Conservation (phyloP, 768 basidiomycete genomes). For the Collybiopsis confluens region DNA sequence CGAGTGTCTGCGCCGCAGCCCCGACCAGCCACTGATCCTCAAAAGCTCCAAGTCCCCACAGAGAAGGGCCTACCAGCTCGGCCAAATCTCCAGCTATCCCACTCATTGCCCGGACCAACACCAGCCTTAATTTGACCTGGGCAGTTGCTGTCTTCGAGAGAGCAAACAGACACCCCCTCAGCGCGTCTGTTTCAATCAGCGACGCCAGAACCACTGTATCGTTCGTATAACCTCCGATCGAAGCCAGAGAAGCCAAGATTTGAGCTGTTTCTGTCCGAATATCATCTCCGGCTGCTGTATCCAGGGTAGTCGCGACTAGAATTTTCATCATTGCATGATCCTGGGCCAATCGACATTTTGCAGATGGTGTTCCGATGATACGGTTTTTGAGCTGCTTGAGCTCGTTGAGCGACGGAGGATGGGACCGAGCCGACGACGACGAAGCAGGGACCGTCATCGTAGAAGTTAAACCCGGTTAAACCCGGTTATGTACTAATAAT, state of each 20-base stretch:
- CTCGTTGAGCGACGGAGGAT: constrained; percentile 8
- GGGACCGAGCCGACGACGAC: neutral
- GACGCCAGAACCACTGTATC: constrained; percentile 46
- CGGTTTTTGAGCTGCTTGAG: constrained; percentile 72
- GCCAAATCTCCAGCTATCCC: constrained; percentile 56
- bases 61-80: constrained; percentile 65
- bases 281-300: constrained; percentile 37
- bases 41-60: constrained; percentile 52
- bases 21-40: constrained; percentile 27
- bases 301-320: constrained; percentile 32
- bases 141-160: constrained; percentile 31
- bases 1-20: constrained; percentile 3
- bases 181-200: constrained; percentile 54
- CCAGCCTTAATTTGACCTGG: constrained; percentile 38
- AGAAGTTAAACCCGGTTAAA: too few relatives aligned
- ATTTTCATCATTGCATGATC: constrained; percentile 53
- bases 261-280: constrained; percentile 72
- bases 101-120: constrained; percentile 61
- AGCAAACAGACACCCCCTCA: constrained; percentile 58
- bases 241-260: constrained; percentile 68
- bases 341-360: constrained; percentile 54
- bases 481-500: too few relatives aligned
- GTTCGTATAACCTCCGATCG: constrained; percentile 46
- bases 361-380: constrained; percentile 76
- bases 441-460: neutral